Evolutionary conservation across 345 rosid species (phyloP).

Genomic region (Euphorbia tirucalli): DNA sequence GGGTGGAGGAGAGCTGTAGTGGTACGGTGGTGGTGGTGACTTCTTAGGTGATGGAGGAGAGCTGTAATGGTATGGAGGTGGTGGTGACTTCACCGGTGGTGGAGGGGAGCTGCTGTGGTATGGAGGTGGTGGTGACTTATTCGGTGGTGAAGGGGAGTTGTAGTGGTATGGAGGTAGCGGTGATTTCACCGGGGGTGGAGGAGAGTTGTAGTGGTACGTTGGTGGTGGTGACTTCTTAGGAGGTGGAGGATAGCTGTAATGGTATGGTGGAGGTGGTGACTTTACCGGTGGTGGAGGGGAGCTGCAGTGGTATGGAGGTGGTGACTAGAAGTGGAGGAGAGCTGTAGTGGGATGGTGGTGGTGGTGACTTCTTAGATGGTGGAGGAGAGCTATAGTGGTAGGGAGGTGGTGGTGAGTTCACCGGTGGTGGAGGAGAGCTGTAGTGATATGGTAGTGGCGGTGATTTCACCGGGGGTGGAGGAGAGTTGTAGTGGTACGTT

Average conservation of each 20-base stretch:
- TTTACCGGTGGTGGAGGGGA: background rate
- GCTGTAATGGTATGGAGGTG: no score
- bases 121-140: slow-evolving; percentile 15
- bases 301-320: background rate
- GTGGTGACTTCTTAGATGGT: background rate
- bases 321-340: slow-evolving; percentile 4
- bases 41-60: no score
- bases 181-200: no score
- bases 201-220: no score
- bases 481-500: background rate
- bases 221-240: no score
- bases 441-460: slow-evolving; percentile 11
- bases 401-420: background rate
- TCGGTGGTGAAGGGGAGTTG: no score
- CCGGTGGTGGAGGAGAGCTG: background rate
- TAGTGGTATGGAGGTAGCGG: no score
- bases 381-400: background rate
- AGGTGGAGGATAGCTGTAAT: background rate
- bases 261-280: background rate
- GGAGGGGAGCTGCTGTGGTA: no score
- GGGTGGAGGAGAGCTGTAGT: no score
- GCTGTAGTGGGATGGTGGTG: background rate
- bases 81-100: no score
- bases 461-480: background rate
- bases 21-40: no score